Evolutionary conservation across 2,329 filamentous ascomycete genomes (phyloP).

Genomic region (Fusarium nanum): DNA sequence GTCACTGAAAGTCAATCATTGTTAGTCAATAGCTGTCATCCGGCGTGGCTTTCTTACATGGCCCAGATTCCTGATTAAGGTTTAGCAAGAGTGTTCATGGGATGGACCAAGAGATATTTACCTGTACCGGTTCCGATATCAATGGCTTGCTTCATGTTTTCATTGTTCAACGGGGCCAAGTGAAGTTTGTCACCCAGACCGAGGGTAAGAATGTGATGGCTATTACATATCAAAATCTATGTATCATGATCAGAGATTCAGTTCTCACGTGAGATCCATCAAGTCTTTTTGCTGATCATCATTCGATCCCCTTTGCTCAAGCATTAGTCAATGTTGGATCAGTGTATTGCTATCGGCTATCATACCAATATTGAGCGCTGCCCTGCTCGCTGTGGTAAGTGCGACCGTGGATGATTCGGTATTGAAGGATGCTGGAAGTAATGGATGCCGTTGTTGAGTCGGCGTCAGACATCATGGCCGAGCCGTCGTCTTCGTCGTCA

Average conservation of each 20-base stretch:
- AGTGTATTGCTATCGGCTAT: too few relatives aligned
- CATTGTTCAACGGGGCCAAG: slow-evolving; percentile 37
- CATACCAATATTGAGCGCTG: slow-evolving; percentile 44
- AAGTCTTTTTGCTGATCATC: slow-evolving; percentile 39
- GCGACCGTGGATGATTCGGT: slow-evolving; percentile 39
- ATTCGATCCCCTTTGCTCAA: slow-evolving; percentile 34
- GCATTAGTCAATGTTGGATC: background rate
- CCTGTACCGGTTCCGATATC: slow-evolving; percentile 70
- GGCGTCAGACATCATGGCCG: slow-evolving; percentile 14
- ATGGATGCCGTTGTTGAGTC: slow-evolving; percentile 37
- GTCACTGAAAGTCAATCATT: slow-evolving; percentile 55
- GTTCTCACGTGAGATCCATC: slow-evolving; percentile 39
- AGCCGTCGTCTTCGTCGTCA: slow-evolving; percentile 6
- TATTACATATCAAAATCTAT: background rate
- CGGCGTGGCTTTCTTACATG: slow-evolving; percentile 40
- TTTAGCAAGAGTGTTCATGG: background rate
- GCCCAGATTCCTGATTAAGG: slow-evolving; percentile 57
- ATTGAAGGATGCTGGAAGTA: slow-evolving; percentile 38
- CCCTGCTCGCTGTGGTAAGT: slow-evolving; percentile 42
- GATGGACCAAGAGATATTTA: slow-evolving; percentile 7
- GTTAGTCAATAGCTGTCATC: background rate
- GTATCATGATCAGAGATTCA: accelerated
- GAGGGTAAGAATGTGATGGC: slow-evolving; percentile 40
- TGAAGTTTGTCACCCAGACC: slow-evolving; percentile 40
- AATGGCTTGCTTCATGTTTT: slow-evolving; percentile 47